Evolutionary conservation across 139 green algal species (phyloP), one percentile per base, ranked within the genome.

Genomic region (Protoeuglena noctilucae): DNA sequence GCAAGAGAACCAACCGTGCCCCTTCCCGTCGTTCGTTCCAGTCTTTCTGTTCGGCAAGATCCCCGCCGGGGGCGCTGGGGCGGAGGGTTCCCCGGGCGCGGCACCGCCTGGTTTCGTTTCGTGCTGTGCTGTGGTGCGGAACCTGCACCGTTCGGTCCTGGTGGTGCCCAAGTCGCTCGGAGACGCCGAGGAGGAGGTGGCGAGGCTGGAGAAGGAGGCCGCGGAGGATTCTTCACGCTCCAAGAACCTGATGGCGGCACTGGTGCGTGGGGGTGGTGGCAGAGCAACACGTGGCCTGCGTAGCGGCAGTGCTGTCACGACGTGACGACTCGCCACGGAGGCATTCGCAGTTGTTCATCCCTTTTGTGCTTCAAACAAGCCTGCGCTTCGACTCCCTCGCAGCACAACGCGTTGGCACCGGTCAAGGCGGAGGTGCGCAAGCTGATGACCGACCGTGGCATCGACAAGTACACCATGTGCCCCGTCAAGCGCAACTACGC

Each of bases 21-120:
- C 7, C 48, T 19, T 23, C 21, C 48, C 22, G 21, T 17, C 48
- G 24, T 25, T 31, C 5, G 48, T 5, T 5, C 21, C 48, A 0
- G 75, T 95, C 2, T 88, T 81, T 56, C 67, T 98, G 16, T 95
- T 98, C 66, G 88, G 90, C 61, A 96, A 96, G 78, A 79, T 91
- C 24, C 46, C 43, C 7, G 9, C 25, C 14, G 2, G 26, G 1
- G 26, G 25, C 51, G 21, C 45, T 34, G 18, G 6, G 3, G 22
- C 9, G 30, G 17, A 18, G n/a, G 29, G 23, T 23, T 18, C 27
- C 28, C 26, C 1, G 25, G 28, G 16, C 14, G 21, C 9, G 18
- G 19, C 31, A 48, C 28, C 47, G 17, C 3, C 26, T 2, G 18
- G 19, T 29, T 18, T 40, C 25, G 54, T 77, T 1, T 89, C 79